Base-by-base conservation (phyloP, 306 rosid species). In the Prunus mongolica region DNA sequence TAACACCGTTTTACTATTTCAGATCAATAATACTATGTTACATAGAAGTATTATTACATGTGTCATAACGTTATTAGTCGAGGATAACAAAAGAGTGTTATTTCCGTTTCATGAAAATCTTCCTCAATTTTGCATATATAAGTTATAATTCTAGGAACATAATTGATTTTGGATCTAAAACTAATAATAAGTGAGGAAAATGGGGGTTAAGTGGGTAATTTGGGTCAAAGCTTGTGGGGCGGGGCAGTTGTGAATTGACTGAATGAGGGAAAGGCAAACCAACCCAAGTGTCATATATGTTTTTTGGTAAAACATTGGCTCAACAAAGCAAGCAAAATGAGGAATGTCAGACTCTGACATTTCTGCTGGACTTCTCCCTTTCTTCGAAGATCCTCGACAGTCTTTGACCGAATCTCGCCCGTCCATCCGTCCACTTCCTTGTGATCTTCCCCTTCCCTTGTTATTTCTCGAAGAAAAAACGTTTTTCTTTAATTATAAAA, bases 341-440 rank as follows among this genome's bases (percentile, higher is more conserved):
- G 58, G 90, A 88, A 88, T 83, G 92, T 87, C 87, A 38, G 44
- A 75, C 68, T 77, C 90, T 85, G 96, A 84, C 91, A 85, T 64
- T 62, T 84, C 75, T 83, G 84, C 80, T 67, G 58, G 83, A 30
- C 49, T 41, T 72, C 65, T 8, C 55, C 80, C 72, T 81, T 81
- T 76, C 72, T 72, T 56, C 77, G 72, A 78, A 86, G 78, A 82
- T 84, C 84, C 79, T 69, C 65, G 76, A 34, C 61, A 71, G 55
- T 69, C 83, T 86, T 90, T 93, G 97, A 93, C 94, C 73, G 15
- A 65, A 89, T 87, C 87, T 75, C 57, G 78, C 55, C 86, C 93
- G 71, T 88, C 80, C 85, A 86, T 82, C 68, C 5, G 16, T 16
- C 49, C 61, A 24, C 32, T 20, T 24, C 62, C 24, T 56, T 4